Conservation (phyloP, 2,329 filamentous ascomycete species). For the Setomelanomma holmii region DNA sequence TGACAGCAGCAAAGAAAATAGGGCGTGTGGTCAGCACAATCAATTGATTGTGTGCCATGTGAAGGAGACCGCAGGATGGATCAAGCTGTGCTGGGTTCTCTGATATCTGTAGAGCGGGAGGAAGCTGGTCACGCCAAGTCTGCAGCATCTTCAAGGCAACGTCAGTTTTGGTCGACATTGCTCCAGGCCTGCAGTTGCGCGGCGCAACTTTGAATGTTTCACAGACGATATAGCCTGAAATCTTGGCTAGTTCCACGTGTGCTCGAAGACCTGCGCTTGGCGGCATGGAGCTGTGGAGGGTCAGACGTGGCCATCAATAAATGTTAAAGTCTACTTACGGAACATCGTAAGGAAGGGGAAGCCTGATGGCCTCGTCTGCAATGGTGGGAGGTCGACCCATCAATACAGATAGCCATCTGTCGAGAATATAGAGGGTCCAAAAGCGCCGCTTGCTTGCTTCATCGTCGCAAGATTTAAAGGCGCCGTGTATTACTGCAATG, state of each 20-base stretch:
- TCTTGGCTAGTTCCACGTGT: constrained; percentile 29
- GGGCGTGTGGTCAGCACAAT: constrained; percentile 34
- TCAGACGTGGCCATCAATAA: constrained; percentile 8
- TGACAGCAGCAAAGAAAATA: constrained; percentile 30
- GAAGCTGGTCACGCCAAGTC: constrained; percentile 27
- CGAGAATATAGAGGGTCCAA: constrained; percentile 37
- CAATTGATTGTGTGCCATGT: constrained; percentile 35
- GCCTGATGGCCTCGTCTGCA: constrained; percentile 32
- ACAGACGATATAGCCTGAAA: constrained; percentile 34
- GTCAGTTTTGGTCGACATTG: constrained; percentile 19
- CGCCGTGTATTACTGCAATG: constrained; percentile 34
- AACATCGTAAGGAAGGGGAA: constrained; percentile 27
- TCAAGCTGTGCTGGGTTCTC: constrained; percentile 15
- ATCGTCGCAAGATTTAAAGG: constrained; percentile 24
- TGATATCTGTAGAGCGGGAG: constrained; percentile 17
- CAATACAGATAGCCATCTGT: constrained; percentile 35
- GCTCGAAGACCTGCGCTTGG: constrained; percentile 30
- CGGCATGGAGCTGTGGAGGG: constrained; percentile 22
- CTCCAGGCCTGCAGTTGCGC: constrained; percentile 10
- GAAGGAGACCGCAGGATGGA: constrained; percentile 27
- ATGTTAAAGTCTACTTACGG: constrained; percentile 22
- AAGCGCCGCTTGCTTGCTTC: constrained; percentile 28
- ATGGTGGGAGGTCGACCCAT: constrained; percentile 36
- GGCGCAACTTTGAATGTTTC: constrained; percentile 34
- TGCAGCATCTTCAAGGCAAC: constrained; percentile 28